Evolutionary conservation across 2,329 filamentous ascomycete genomes (phyloP).

Genomic region (Colletotrichum gigasporum): DNA sequence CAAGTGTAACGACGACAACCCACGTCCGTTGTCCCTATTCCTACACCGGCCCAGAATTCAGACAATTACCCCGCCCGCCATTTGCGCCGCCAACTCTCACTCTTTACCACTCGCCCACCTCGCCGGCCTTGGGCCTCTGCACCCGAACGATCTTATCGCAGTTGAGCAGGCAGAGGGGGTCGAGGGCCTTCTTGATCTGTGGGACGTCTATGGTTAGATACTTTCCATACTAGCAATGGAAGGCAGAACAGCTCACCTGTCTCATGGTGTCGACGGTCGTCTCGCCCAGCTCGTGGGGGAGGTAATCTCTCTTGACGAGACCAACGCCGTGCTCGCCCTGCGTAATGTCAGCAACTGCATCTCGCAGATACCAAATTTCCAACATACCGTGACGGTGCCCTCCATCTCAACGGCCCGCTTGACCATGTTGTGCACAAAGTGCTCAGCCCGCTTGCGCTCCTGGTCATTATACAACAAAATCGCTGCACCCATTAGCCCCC

Average conservation of each 20-base stretch:
- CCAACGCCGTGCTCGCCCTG: conserved; percentile 85
- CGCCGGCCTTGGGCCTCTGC: conserved; percentile 61
- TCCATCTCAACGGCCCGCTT: conserved; percentile 87
- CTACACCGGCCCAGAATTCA: not conserved
- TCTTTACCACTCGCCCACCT: conserved; percentile 56
- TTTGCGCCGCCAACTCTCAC: conserved; percentile 38
- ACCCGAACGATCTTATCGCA: conserved; percentile 75
- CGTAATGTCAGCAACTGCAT: not conserved
- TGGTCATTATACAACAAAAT: conserved; percentile 71
- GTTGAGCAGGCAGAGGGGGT: conserved; percentile 77
- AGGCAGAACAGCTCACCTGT: too few species aligned
- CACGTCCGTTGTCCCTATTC: not conserved
- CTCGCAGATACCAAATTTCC: not conserved
- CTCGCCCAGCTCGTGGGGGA: conserved; percentile 80
- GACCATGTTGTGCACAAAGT: conserved; percentile 83
- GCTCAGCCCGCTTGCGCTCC: conserved; percentile 73
- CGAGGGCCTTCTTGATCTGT: conserved; percentile 82
- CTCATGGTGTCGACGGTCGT: conserved; percentile 84
- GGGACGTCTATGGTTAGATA: not conserved
- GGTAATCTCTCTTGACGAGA: conserved; percentile 84
- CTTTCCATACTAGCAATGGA: too few species aligned
- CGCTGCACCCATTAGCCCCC: conserved; percentile 43
- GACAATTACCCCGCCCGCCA: not conserved
- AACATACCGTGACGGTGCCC: conserved; percentile 77
- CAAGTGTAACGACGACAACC: not conserved